Percentiles rank a stretch among this genome's conserved stretches.
Evolutionary conservation across 768 basidiomycete genomes (phyloP).

Genomic region (Roridomyces roridus): DNA sequence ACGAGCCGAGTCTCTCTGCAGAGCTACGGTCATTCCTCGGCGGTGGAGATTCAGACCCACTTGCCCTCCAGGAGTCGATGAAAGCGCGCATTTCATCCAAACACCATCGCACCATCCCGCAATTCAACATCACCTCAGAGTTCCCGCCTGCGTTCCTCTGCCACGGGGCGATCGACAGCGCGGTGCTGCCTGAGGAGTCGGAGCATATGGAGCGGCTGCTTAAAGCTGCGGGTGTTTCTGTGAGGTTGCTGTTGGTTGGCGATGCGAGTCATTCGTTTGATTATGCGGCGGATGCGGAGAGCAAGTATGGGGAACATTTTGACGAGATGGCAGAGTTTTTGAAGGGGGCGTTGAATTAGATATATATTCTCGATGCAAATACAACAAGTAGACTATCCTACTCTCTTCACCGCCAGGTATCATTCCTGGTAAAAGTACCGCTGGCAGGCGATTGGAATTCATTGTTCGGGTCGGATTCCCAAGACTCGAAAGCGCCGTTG

Average conservation of each 20-base stretch:
- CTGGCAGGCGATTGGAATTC: conserved; percentile 53
- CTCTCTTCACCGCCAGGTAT: conserved; percentile 32
- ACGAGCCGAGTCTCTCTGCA: conserved; percentile 54
- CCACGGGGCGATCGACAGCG: conserved; percentile 56
- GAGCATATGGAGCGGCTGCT: conserved; percentile 41
- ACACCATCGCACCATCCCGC: conserved; percentile 53
- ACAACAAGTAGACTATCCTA: no score
- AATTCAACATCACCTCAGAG: conserved; percentile 41
- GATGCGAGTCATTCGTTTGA: conserved; percentile 65
- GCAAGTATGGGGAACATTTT: conserved; percentile 40
- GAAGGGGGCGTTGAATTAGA: conserved; percentile 18
- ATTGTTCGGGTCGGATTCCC: conserved; percentile 74
- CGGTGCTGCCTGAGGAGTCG: conserved; percentile 51
- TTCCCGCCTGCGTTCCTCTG: conserved; percentile 58
- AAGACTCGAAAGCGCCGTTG: conserved; percentile 58
- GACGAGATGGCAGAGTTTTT: conserved; percentile 46
- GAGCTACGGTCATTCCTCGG: conserved; percentile 38
- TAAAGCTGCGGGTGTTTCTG: conserved; percentile 39
- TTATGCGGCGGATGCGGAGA: conserved; percentile 51
- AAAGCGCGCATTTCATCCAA: conserved; percentile 36
- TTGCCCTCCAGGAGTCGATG: conserved; percentile 15
- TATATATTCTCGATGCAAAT: no score
- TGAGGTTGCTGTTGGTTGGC: conserved; percentile 43
- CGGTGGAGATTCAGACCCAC: background rate
- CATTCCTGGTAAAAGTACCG: conserved; percentile 43